Base-by-base conservation (phyloP, 306 rosid species). In the Gastrolobium bilobum region DNA sequence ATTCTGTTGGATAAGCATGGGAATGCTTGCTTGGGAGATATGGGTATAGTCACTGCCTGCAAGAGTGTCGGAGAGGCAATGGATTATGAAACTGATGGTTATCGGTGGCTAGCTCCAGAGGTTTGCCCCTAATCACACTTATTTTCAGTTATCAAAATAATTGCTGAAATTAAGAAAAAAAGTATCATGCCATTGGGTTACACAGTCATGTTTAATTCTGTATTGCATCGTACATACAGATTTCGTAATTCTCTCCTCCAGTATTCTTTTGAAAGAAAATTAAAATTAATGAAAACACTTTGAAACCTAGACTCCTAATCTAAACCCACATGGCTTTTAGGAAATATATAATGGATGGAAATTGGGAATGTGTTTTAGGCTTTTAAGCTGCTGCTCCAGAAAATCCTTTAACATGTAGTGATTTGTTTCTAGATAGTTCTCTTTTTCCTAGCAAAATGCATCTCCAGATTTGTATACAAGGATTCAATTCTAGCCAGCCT, bases 81-180 rank as follows among this genome's bases (percentile, higher is more conserved):
- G 81, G 97, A 93, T 71, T 93, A 93, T 2, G 98, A 93, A 86
- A 93, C 93, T 38, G 97, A 93, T 78, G 98, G 98, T 54, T 93
- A 88, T 70, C 90, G 90, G 68, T 93, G 97, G 98, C 89, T 93
- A 15, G 98, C 98, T 83, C 97, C 97, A 0, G 98, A 93, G 97
- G 98, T 93, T 76, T 64, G 90, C 75, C 77, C 43, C 44, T 60
- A 79, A 51, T 79, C 58, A 50, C 82, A 33, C 75, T 75, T 42
- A 43, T 75, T 43, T 81, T 56, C 37, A 46, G 29, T 64, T 34
- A n/a, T 10, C 67, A 10, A 74, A 82, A 57, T 35, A 34, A 48
- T 71, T 80, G 40, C 65, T 63, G 69, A 74, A n/a, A 33, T 65
- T 52, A 3, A 26, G 39, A 56, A 68, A 34, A 34, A 75, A 63